Evolutionary conservation across 2,329 filamentous ascomycete species (phyloP).

Genomic region (Mollisiaceae sp.): DNA sequence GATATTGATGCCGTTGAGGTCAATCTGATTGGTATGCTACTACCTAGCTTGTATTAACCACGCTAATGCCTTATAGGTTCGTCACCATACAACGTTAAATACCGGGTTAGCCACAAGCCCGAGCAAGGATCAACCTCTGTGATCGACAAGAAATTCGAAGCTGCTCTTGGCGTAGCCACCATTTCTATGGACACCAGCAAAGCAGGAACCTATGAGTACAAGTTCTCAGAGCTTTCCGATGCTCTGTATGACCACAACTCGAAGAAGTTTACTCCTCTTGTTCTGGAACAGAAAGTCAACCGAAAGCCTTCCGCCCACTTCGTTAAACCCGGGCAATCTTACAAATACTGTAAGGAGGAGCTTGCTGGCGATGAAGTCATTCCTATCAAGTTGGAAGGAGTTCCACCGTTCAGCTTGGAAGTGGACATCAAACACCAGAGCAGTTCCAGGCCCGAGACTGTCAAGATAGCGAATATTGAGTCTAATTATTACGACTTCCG

Average conservation of each 20-base stretch:
- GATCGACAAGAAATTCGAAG: slow-evolving; percentile 75
- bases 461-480: slow-evolving; percentile 80
- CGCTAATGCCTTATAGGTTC: slow-evolving; percentile 56
- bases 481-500: slow-evolving; percentile 77
- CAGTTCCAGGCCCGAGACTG: slow-evolving; percentile 77
- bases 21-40: slow-evolving; percentile 69
- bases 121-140: slow-evolving; percentile 68
- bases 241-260: slow-evolving; percentile 80
- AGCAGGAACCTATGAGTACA: slow-evolving; percentile 84
- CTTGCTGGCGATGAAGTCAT: slow-evolving; percentile 83
- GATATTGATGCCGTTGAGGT: slow-evolving; percentile 91
- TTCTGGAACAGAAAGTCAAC: slow-evolving; percentile 83
- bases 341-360: slow-evolving; percentile 93
- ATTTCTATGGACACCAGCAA: slow-evolving; percentile 86
- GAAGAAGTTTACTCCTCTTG: slow-evolving; percentile 67
- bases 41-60: background rate
- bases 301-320: slow-evolving; percentile 83
- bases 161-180: slow-evolving; percentile 75
- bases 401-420: slow-evolving; percentile 88
- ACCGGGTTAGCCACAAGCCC: slow-evolving; percentile 77
- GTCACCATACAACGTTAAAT: slow-evolving; percentile 82
- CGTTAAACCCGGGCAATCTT: slow-evolving; percentile 84
- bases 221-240: slow-evolving; percentile 82
- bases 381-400: slow-evolving; percentile 81
- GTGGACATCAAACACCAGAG: slow-evolving; percentile 93